phyloP scores from a whole-genome alignment of 768 basidiomycete genomes.

The Russula emetica region DNA sequence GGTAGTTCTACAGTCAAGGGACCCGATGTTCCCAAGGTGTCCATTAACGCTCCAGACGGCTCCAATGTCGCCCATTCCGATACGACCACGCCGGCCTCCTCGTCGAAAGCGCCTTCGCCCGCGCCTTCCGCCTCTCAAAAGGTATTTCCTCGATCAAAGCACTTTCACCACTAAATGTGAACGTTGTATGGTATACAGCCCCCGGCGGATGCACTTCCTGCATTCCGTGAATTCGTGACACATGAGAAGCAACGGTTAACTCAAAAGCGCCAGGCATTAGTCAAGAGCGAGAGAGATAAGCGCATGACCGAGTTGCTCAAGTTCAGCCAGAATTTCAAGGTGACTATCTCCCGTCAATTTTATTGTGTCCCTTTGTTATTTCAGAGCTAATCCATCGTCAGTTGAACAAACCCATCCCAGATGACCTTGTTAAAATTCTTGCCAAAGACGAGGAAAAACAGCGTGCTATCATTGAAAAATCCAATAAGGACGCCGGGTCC shows the following conservation, averaged over 20 bases:
- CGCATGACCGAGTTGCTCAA: slow-evolving; percentile 88
- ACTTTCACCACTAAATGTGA: slow-evolving; percentile 1
- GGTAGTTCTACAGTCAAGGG: slow-evolving; percentile 34
- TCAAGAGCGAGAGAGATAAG: slow-evolving; percentile 92
- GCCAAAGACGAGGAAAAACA: slow-evolving; percentile 94
- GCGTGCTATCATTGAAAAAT: slow-evolving; percentile 74
- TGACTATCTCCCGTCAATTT: slow-evolving; percentile 34
- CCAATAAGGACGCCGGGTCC: slow-evolving; percentile 62
- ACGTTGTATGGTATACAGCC: slow-evolving; percentile 40
- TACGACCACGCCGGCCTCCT: slow-evolving; percentile 42
- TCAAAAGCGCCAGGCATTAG: slow-evolving; percentile 83
- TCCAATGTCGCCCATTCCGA: slow-evolving; percentile 40
- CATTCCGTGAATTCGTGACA: slow-evolving; percentile 90
- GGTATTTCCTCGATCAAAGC: slow-evolving; percentile 37
- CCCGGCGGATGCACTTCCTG: slow-evolving; percentile 70
- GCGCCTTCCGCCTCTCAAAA: slow-evolving; percentile 51
- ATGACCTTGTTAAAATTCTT: slow-evolving; percentile 87
- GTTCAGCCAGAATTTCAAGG: slow-evolving; percentile 95
- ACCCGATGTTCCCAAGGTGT: slow-evolving; percentile 63
- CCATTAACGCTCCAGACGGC: slow-evolving; percentile 77
- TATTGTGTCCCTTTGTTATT: not conserved
- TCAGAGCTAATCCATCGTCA: slow-evolving; percentile 32
- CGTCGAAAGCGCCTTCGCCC: slow-evolving; percentile 62
- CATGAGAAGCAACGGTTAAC: slow-evolving; percentile 86
- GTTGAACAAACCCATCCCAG: slow-evolving; percentile 94